Percentiles rank a stretch among this genome's conserved stretches.
Evolutionary conservation across 2,329 filamentous ascomycete genomes (phyloP).

Genomic region (Leptographium wingfieldii): DNA sequence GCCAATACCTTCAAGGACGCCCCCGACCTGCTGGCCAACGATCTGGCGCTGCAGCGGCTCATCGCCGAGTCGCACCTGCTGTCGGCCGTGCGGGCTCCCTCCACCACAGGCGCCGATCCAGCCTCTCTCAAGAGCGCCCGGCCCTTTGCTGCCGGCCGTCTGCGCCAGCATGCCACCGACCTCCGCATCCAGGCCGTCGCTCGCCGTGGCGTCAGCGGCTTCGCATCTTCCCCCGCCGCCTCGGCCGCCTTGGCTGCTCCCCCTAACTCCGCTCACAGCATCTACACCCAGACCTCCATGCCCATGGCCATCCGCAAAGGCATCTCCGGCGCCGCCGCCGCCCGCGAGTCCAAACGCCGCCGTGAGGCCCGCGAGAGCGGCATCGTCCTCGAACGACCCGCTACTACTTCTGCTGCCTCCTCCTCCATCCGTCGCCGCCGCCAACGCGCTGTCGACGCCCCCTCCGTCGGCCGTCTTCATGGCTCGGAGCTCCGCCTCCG

Average conservation of each 20-base stretch:
- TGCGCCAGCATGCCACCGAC: conserved; percentile 71
- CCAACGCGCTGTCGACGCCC: conserved; percentile 46
- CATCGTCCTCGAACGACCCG: conserved; percentile 61
- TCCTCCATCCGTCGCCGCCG: conserved; percentile 21
- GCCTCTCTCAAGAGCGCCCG: conserved; percentile 19
- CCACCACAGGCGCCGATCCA: conserved; percentile 23
- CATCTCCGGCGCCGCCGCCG: conserved; percentile 55
- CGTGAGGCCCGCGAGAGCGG: conserved; percentile 81
- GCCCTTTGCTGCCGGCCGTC: conserved; percentile 48
- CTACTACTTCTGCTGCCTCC: conserved; percentile 18
- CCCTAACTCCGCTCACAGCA: conserved; percentile 46
- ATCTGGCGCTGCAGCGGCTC: conserved; percentile 81
- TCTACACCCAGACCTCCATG: conserved; percentile 74
- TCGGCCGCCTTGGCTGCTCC: conserved; percentile 65
- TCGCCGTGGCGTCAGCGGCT: conserved; percentile 32
- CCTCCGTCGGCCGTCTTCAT: conserved; percentile 66
- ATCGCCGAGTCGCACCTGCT: conserved; percentile 87
- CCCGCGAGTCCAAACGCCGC: conserved; percentile 58
- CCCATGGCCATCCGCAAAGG: conserved; percentile 77
- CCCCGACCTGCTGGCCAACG: conserved; percentile 69
- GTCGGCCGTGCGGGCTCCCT: conserved; percentile 30
- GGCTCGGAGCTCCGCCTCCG: conserved; percentile 71
- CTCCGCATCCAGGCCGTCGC: conserved; percentile 67
- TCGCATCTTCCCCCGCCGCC: conserved; percentile 34
- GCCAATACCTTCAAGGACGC: conserved; percentile 34